Evolutionary conservation across 2,329 filamentous ascomycete genomes (phyloP), one percentile per base, ranked within the genome.

Genomic region (Ophiostoma perfectum): DNA sequence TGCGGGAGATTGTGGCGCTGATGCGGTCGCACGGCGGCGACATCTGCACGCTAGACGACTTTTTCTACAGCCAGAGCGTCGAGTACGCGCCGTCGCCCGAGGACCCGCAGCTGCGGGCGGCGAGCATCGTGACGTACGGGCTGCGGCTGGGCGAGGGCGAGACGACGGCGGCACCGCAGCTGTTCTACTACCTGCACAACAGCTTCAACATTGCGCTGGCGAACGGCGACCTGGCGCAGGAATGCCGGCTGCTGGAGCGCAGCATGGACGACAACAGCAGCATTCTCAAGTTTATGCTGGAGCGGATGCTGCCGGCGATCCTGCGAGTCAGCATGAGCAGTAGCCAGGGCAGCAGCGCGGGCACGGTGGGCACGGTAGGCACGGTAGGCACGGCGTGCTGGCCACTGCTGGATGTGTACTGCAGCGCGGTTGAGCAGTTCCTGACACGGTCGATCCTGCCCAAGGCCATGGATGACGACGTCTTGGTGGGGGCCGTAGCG

Each of bases 101-200:
- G 67, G 85, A 88, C 63, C 85, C 85, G 2, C 80, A 84, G 49
- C 78, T 87, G 4, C 84, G 86, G 70, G 80, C 83, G 38, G 84
- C 85, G 4, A 80, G 79, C 4, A 84, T 88, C 73, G 73, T 84
- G 16, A 82, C 83, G 1, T 87, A 86, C 73, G 85, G 84, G 0
- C 76, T 87, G 44, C 81, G 82, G 55, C 75, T 88, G 16, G 78
- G 79, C 52, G 85, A 87, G 70, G 82, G 80, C 1, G 84, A 86
- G 67, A 72, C 75, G 1, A 80, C 78, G 42, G 81, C 81, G 4
- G 75, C 76, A 5, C 79, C 81, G 18, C 80, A 82, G 67, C 78
- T 87, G 3, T 88, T 87, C 73, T 83, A 83, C 74, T 84, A 85
- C 69, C 77, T 88, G 2, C 83, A 82, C 73, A 84, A 84, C 72